phyloP scores from a whole-genome alignment of 2,329 filamentous ascomycete species.

The Aspergillus oerlinghausenensis region DNA sequence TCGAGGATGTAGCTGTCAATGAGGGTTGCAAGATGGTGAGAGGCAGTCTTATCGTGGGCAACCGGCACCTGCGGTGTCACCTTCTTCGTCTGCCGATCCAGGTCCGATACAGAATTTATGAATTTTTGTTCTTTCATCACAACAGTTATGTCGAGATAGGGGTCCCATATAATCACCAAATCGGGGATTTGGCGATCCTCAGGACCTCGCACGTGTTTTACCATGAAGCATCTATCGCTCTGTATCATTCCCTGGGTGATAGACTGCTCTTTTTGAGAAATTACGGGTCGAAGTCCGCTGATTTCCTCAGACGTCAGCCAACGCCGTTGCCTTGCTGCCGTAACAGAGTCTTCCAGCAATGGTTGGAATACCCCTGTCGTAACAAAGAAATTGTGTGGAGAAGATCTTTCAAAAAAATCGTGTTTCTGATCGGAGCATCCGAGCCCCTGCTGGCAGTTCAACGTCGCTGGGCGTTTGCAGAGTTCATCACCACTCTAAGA shows the following conservation, averaged over 20 bases:
- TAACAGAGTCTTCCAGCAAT: constrained; percentile 1
- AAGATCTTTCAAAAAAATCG: constrained; percentile 7
- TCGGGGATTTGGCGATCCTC: constrained; percentile 11
- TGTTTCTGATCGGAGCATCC: constrained; percentile 12
- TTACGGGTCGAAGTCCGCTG: constrained; percentile 8
- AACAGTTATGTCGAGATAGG: constrained; percentile 10
- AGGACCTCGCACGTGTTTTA: constrained; percentile 14
- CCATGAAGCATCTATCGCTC: constrained; percentile 15
- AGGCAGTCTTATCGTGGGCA: constrained; percentile 1
- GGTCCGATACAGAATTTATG: constrained; percentile 11
- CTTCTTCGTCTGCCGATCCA: constrained; percentile 13
- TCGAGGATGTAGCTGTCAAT: constrained; percentile 2
- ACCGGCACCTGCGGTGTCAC: constrained; percentile 5
- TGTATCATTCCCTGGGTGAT: constrained; percentile 14
- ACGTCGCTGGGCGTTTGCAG: constrained; percentile 10
- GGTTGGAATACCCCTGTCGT: constrained; percentile 4
- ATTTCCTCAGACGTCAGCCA: constrained; percentile 9
- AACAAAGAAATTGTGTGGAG: constrained; percentile 4
- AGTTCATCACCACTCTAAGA: constrained; percentile 11
- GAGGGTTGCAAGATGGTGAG: constrained; percentile 8
- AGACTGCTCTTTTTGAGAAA: constrained; percentile 10
- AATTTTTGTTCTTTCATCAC: constrained; percentile 8
- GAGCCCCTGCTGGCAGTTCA: constrained; percentile 8
- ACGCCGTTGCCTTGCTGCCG: constrained; percentile 7
- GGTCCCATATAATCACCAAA: constrained; percentile 1